phyloP scores from a whole-genome alignment of 139 green algal genomes.

The Chlamydomonas asymmetrica region DNA sequence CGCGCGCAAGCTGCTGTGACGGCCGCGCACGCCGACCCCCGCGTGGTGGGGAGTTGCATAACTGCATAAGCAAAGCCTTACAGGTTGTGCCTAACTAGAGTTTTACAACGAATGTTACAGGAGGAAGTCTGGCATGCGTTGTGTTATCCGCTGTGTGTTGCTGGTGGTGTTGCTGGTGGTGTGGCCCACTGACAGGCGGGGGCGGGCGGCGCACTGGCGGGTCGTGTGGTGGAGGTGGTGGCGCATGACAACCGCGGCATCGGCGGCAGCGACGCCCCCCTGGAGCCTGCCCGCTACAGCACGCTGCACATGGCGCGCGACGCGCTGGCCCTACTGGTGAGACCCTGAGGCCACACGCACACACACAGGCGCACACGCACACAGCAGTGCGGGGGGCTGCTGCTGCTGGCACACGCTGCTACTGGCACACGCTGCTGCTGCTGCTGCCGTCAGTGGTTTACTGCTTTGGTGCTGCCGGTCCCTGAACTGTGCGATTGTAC shows the following conservation, averaged over 20 bases:
- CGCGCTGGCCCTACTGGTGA: conserved; percentile 29
- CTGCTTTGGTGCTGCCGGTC: too few species aligned
- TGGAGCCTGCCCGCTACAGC: conserved; percentile 27
- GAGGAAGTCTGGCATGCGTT: not conserved
- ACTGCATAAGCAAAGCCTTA: too few species aligned
- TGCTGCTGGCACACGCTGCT: not conserved
- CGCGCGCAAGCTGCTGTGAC: not conserved
- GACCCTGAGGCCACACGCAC: not conserved
- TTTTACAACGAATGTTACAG: not conserved
- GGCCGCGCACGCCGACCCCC: not conserved
- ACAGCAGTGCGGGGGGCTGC: not conserved
- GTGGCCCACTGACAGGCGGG: not conserved
- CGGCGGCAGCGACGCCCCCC: conserved; percentile 45
- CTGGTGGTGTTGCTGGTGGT: not conserved
- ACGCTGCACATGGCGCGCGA: conserved; percentile 63
- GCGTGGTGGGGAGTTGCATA: not conserved
- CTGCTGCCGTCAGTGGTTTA: not conserved
- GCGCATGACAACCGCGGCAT: conserved; percentile 67
- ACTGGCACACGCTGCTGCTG: not conserved
- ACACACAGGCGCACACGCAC: not conserved
- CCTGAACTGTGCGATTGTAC: too few species aligned
- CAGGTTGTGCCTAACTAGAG: not conserved
- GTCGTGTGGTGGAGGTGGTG: conserved; percentile 23
- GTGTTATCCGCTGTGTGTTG: not conserved
- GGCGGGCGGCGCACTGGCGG: not conserved